A percentile compares a stretch with the other conserved stretches of the same genome.
phyloP scores from a whole-genome alignment of 116 monocot genomes.

The Thalassia testudinum region DNA sequence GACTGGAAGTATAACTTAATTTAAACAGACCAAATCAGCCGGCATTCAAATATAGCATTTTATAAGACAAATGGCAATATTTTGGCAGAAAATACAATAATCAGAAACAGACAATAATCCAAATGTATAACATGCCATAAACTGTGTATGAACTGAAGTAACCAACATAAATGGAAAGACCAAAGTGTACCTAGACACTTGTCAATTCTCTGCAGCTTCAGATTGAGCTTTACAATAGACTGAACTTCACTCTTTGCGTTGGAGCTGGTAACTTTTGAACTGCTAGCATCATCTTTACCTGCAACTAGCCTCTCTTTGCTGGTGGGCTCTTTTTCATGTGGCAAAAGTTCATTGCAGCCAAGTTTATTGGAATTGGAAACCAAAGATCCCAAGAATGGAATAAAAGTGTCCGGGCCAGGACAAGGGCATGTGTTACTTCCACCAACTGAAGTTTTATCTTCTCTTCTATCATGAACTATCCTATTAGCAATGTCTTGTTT shows the following conservation, averaged over 20 bases:
- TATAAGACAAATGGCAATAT: no score
- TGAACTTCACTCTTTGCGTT: constrained; percentile 12
- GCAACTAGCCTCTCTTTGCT: not conserved
- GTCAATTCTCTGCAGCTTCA: constrained; percentile 8
- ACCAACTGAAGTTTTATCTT: not conserved
- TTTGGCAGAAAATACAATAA: no score
- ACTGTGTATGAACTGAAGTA: no score
- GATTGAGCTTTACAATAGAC: constrained; percentile 16
- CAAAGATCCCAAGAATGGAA: not conserved
- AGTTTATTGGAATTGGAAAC: no score
- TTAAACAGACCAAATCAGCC: no score
- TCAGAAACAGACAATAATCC: no score
- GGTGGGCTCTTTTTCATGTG: not conserved
- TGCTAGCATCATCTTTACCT: not conserved
- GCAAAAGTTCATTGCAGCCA: not conserved
- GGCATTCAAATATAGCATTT: no score
- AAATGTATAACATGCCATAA: no score
- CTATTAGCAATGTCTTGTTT: not conserved
- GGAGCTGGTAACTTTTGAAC: not conserved
- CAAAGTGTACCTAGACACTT: constrained; percentile 5
- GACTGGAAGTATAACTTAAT: no score
- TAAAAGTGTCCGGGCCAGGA: no score
- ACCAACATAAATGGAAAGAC: no score
- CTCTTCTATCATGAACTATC: not conserved
- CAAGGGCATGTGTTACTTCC: not conserved